Base-by-base conservation (phyloP, 371 early-diverging fungal species). In the Lichtheimia hyalospora region DNA sequence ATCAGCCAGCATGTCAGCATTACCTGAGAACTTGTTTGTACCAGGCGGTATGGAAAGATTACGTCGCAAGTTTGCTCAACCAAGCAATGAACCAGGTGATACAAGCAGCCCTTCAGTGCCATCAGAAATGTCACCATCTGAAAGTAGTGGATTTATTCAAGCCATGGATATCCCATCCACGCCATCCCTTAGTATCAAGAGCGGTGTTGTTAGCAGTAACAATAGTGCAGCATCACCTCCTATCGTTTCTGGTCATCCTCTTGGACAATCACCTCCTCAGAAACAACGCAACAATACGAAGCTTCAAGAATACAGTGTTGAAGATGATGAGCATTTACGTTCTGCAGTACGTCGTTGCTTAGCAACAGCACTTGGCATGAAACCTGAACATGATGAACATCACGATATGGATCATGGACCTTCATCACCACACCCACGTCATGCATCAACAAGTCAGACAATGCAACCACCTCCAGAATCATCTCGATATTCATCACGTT, bases 41-140 rank as follows among this genome's bases (percentile, higher is more conserved):
- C 81, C 86, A 2, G 84, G 83, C 13, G 81, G 81, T 5, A 79
- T 93, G 73, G 91, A 91, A 52, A 75, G 89, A 24, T 74, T 93
- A 60, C 74, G 87, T 53, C 69, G 82, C 28, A 79, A 86, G 63
- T 86, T 85, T 54, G 44, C 56, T 2, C 42, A 63, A n/a, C 66
- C 77, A 18, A 52, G 62, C 14, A 68, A 67, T 7, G 66, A 56
- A 8, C 10, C 34, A 2, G 62, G 52, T 24, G 41, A 13, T 34
- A 46, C 12, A 24, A 44, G 42, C 14, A 39, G 2, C 54, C 68
- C 56, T 58, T 25, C 49, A 28, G 23, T 24, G 34, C 16, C 48
- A 39, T n/a, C 25, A 39, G 41, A 49, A 27, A 21, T 42, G 40
- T 21, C 40, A 41, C 16, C 41, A 27, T 23, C 42, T 8, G 39